These are phyloP conservation scores for Paulownia fortunei DNA, from an alignment of 257 asterid genomes.

Conservation along the genomic window DNA sequence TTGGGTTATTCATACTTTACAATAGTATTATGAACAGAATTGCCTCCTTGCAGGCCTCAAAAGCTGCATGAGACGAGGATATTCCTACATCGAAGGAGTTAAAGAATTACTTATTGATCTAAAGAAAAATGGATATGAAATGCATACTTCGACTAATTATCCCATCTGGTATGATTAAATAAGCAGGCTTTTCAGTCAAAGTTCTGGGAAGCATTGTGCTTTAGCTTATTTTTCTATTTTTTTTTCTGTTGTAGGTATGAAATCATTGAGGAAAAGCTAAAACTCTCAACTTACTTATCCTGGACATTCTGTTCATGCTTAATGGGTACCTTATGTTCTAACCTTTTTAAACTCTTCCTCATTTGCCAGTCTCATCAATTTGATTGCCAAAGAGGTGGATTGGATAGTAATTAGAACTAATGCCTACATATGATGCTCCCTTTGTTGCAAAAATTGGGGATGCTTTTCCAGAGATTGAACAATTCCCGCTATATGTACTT, in stretches of 20 bases:
- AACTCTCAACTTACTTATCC: slow-evolving; percentile 78
- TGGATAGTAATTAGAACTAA: not conserved
- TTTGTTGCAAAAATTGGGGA: not conserved
- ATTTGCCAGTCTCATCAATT: slow-evolving; percentile 14
- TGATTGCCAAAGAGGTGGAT: slow-evolving; percentile 15
- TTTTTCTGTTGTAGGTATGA: slow-evolving; percentile 61
- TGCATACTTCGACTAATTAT: slow-evolving; percentile 91
- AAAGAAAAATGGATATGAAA: slow-evolving; percentile 80
- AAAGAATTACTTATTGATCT: slow-evolving; percentile 71
- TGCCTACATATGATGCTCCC: not conserved
- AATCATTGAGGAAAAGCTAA: slow-evolving; percentile 85
- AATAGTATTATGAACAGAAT: slow-evolving; percentile 7
- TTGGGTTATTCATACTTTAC: not conserved
- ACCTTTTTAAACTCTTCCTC: not conserved
- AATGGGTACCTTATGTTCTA: slow-evolving; percentile 58
- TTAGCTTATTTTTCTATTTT: slow-evolving; percentile 24
- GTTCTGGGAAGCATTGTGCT: slow-evolving; percentile 23
- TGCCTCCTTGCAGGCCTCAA: slow-evolving; percentile 69
- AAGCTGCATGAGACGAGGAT: slow-evolving; percentile 77
- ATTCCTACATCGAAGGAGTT: slow-evolving; percentile 79
- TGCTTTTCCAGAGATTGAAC: not conserved
- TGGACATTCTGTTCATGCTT: slow-evolving; percentile 97
- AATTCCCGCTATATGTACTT: not conserved
- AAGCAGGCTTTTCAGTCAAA: slow-evolving; percentile 15
- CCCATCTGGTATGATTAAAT: slow-evolving; percentile 72